Conservation (phyloP, 805 yeast species). For the Hanseniaspora lindneri region DNA sequence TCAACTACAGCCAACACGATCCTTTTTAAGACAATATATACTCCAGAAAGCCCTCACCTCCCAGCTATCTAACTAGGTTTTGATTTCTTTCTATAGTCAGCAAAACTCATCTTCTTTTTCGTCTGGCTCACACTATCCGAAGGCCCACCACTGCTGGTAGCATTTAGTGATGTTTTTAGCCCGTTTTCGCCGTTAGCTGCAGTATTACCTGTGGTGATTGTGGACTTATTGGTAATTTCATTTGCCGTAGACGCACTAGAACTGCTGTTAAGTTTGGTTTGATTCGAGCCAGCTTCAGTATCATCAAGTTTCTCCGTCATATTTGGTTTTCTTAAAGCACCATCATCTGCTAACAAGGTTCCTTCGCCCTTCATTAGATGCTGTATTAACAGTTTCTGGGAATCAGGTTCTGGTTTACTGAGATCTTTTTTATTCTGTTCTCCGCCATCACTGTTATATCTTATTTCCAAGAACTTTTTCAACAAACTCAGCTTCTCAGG, state of each 20-base stretch:
- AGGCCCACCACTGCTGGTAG: neutral
- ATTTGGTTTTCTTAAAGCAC: too few species aligned
- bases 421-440: neutral
- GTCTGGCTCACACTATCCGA: slow-evolving; percentile 6
- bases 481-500: slow-evolving; percentile 1
- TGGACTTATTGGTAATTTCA: neutral
- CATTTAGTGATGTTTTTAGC: neutral
- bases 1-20: too few species aligned
- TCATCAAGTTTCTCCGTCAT: too few species aligned
- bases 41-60: too few species aligned
- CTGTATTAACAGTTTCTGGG: too few species aligned
- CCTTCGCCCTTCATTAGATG: too few species aligned
- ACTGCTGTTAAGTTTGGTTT: too few species aligned
- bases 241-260: neutral
- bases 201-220: neutral
- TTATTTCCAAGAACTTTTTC: neutral
- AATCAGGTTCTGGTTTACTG: too few species aligned
- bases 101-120: slow-evolving; percentile 30
- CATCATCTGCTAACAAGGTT: neutral
- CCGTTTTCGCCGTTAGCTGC: neutral
- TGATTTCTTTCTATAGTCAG: slow-evolving; percentile 29
- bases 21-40: too few species aligned
- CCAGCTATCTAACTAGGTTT: slow-evolving; percentile 18
- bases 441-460: neutral
- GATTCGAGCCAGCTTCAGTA: too few species aligned